These are phyloP conservation scores for Candida succiphila DNA, from an alignment of 805 yeast genomes.

Conservation along the genomic window DNA sequence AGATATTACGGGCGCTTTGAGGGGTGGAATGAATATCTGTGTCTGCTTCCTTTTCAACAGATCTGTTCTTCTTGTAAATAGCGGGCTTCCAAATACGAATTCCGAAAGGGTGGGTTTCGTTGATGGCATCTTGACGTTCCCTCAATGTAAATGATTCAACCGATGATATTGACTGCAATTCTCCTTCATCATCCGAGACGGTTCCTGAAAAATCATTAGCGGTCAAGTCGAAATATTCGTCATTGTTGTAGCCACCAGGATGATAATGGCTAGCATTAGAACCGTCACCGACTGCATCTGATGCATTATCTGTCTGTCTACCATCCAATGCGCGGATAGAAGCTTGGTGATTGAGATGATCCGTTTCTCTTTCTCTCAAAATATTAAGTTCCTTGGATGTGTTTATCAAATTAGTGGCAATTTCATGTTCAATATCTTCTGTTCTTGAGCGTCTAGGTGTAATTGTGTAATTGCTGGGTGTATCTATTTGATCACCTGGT, in stretches of 20 bases:
- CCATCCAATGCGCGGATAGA: not conserved
- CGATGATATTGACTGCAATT: constrained; percentile 32
- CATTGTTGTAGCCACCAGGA: not conserved
- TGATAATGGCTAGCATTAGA: not conserved
- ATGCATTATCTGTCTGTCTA: not conserved
- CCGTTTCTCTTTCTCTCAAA: constrained; percentile 20
- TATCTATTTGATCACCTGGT: too few relatives aligned
- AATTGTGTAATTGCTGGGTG: not conserved
- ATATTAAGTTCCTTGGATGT: constrained; percentile 15
- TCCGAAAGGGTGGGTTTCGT: constrained; percentile 96
- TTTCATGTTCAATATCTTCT: constrained; percentile 18
- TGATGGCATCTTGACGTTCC: constrained; percentile 93
- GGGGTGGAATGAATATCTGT: constrained; percentile 81
- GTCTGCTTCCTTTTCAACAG: constrained; percentile 86
- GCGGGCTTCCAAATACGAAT: constrained; percentile 99
- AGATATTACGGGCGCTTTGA: constrained; percentile 38
- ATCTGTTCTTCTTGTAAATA: constrained; percentile 81
- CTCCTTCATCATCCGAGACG: constrained; percentile 11
- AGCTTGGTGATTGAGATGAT: not conserved
- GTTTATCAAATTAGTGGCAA: constrained; percentile 12
- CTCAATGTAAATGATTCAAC: constrained; percentile 79
- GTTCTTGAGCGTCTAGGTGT: constrained; percentile 2
- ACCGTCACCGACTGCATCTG: not conserved
- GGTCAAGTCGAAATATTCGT: not conserved
- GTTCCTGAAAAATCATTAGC: too few relatives aligned